These are phyloP conservation scores for Chalaropsis ovoidea DNA, from an alignment of 2,329 filamentous ascomycete genomes.

Conservation along the genomic window DNA sequence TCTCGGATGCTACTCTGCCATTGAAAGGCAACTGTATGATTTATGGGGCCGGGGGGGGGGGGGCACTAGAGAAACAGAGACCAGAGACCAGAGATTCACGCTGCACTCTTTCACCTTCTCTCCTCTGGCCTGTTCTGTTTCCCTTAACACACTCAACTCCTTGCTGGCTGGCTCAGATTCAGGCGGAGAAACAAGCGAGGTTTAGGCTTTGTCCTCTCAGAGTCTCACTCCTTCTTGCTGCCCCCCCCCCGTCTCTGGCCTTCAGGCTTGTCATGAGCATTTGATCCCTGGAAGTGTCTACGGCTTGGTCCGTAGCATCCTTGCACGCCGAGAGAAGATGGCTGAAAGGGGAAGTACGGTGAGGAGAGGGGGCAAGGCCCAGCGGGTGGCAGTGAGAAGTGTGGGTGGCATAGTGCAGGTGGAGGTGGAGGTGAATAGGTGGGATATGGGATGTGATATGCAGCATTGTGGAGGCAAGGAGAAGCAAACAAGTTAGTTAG, in stretches of 20 bases:
- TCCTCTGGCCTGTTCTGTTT: not conserved
- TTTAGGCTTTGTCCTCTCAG: not conserved
- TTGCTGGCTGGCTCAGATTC: slow-evolving; percentile 4
- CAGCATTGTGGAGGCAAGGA: not conserved
- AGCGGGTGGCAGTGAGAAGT: not conserved
- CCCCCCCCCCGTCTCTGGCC: not conserved
- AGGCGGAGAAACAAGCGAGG: slow-evolving; percentile 1
- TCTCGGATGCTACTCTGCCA: slow-evolving; percentile 5
- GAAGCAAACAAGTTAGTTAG: not conserved
- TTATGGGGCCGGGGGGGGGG: not conserved
- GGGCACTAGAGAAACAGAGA: not conserved
- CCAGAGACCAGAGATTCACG: too few relatives aligned
- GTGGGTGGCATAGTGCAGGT: too few relatives aligned
- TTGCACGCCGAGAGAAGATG: slow-evolving; percentile 3
- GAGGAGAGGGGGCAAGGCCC: not conserved
- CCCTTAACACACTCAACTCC: not conserved
- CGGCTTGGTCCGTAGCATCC: slow-evolving; percentile 14
- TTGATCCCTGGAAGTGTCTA: slow-evolving; percentile 9
- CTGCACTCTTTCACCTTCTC: not conserved
- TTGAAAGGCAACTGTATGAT: not conserved
- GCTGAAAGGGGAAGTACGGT: slow-evolving; percentile 10
- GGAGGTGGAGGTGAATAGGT: too few relatives aligned
- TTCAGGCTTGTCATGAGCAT: slow-evolving; percentile 1
- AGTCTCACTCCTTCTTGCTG: not conserved
- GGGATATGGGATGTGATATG: not conserved